Percentiles rank a stretch among this genome's conserved stretches.
Conservation (phyloP, 305 asterid genomes). For the Fraxinus velutina region DNA sequence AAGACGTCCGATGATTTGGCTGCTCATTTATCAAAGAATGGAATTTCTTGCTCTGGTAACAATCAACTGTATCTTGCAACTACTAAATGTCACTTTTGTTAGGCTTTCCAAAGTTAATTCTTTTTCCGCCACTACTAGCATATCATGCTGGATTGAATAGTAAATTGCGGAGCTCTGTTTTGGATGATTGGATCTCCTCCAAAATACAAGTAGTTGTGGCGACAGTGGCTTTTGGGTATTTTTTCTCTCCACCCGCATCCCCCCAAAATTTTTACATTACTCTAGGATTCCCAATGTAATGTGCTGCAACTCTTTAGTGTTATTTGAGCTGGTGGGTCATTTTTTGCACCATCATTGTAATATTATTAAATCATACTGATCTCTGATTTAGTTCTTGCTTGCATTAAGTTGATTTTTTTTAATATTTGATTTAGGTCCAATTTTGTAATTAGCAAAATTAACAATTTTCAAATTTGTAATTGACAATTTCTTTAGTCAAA, state of each 20-base stretch:
- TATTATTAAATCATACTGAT: slow-evolving; percentile 7
- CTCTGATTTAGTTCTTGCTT: slow-evolving; percentile 3
- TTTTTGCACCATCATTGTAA: neutral
- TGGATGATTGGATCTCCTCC: slow-evolving; percentile 88
- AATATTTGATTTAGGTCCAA: neutral
- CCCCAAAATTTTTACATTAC: neutral
- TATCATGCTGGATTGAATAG: slow-evolving; percentile 93
- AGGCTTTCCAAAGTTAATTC: slow-evolving; percentile 25
- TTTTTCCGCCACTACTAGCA: slow-evolving; percentile 43
- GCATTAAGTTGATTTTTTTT: neutral
- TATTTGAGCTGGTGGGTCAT: neutral
- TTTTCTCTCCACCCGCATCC: slow-evolving; percentile 14
- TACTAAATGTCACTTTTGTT: slow-evolving; percentile 12
- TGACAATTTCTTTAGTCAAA: neutral
- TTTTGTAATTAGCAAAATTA: neutral
- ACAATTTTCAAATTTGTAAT: neutral
- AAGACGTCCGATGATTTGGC: slow-evolving; percentile 84
- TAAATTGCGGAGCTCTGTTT: slow-evolving; percentile 73
- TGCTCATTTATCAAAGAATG: slow-evolving; percentile 54
- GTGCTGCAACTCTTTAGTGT: slow-evolving; percentile 5
- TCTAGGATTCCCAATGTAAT: slow-evolving; percentile 1
- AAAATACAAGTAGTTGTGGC: slow-evolving; percentile 93
- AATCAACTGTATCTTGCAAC: slow-evolving; percentile 12
- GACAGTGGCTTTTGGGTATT: slow-evolving; percentile 97
- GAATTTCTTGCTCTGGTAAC: slow-evolving; percentile 88